Evolutionary conservation across 768 basidiomycete species (phyloP).

Genomic region (Coprinopsis strossmayeri): DNA sequence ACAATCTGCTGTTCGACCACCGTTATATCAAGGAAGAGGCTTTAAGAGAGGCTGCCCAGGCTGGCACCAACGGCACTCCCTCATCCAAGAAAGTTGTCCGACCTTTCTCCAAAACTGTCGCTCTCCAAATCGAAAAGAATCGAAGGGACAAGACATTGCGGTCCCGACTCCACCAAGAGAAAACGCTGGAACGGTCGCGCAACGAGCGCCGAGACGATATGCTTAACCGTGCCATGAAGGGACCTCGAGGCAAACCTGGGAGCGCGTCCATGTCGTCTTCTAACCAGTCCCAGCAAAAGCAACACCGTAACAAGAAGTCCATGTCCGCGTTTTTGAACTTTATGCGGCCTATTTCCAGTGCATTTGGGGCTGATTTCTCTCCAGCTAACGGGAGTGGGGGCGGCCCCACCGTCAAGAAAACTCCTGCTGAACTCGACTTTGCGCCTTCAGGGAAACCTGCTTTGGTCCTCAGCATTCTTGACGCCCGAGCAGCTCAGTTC

Average conservation of each 20-base stretch:
- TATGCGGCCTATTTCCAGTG: constrained; percentile 86
- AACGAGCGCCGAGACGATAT: constrained; percentile 72
- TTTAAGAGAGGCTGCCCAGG: constrained; percentile 50
- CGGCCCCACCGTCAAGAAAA: constrained; percentile 37
- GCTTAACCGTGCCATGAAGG: constrained; percentile 67
- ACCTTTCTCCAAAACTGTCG: constrained; percentile 61
- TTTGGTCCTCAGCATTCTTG: constrained; percentile 67
- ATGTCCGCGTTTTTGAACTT: constrained; percentile 80
- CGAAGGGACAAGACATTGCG: constrained; percentile 69
- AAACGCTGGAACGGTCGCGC: constrained; percentile 65
- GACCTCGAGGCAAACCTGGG: constrained; percentile 24
- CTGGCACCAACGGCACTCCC: constrained; percentile 32
- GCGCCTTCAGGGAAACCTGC: constrained; percentile 65
- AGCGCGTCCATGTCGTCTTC: neutral
- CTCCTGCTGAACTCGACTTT: constrained; percentile 74
- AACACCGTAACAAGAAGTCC: constrained; percentile 83
- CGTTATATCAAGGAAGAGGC: constrained; percentile 75
- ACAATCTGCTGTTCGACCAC: constrained; percentile 56
- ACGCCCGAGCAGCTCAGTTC: constrained; percentile 62
- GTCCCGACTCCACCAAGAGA: constrained; percentile 67
- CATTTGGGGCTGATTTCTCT: constrained; percentile 62
- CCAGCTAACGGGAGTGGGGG: constrained; percentile 24
- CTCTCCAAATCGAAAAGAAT: constrained; percentile 73
- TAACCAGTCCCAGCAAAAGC: constrained; percentile 39
- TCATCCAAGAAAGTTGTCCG: constrained; percentile 50